Conservation (phyloP, 257 asterid genomes). For the Solanum tarijense region DNA sequence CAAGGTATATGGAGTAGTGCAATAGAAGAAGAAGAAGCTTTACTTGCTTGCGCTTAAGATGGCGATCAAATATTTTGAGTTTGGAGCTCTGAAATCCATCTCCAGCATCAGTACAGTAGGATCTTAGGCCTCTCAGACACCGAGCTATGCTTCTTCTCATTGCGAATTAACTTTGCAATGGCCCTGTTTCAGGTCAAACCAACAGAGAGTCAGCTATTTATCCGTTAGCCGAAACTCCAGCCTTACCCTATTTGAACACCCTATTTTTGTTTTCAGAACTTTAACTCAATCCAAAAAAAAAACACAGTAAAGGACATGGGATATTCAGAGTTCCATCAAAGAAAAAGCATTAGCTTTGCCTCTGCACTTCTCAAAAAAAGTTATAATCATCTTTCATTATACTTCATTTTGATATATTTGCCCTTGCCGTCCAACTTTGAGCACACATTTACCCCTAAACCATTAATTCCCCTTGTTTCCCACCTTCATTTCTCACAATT, state of each 20-base stretch:
- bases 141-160: not conserved
- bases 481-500: not conserved
- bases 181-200: not conserved
- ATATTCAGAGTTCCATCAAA: not conserved
- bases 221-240: not conserved
- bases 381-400: not conserved
- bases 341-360: not conserved
- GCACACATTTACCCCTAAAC: not conserved
- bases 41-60: constrained; percentile 88
- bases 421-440: not conserved
- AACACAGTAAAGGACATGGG: not conserved
- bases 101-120: constrained; percentile 32
- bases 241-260: not conserved
- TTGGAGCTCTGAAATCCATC: constrained; percentile 37
- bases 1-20: not conserved
- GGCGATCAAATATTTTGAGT: constrained; percentile 71
- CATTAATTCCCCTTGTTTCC: not conserved
- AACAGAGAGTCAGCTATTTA: not conserved
- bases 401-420: not conserved
- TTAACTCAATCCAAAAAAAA: not conserved
- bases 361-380: not conserved
- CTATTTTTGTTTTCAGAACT: not conserved
- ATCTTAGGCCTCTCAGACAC: constrained; percentile 34
- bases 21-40: not conserved
- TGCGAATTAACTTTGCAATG: not conserved